Evolutionary conservation across 768 basidiomycete species (phyloP), one percentile per base, ranked within the genome.

Genomic region (Calocybe cyanea): DNA sequence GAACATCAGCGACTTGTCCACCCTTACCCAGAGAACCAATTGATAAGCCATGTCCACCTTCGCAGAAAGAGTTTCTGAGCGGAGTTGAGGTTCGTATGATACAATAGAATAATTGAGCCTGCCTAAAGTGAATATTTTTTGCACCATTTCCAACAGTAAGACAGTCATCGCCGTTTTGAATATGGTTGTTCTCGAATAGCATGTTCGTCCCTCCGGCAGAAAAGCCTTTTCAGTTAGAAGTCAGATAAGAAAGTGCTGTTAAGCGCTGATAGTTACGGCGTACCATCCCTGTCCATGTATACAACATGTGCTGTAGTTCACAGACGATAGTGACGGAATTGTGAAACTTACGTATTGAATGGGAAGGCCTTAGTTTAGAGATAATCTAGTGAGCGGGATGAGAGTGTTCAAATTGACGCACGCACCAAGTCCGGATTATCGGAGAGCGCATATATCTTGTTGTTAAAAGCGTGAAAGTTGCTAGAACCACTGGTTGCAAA

Each of bases 161-260:
- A 40, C 81, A 83, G 55, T 83, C 81, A 45, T 83, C 81, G 3
- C 80, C 81, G 43, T 81, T 83, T 39, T 70, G 65, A 32, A 85
- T 64, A 48, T 72, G 57, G 45, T 81, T 82, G 55, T 76, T 65
- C 54, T 82, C 81, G 49, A 83, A 79, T 1, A 82, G 62, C 51
- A 81, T 57, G 54, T 82, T 71, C 3, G 68, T 72, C 10, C 81
- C 81, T 10, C 72, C 73, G 8, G 78, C 77, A 32, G 75, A 77
- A 62, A 83, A 77, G 4, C 74, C 75, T 67, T 42, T 10, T 32
- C 35, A 15, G 11, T 28, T 6, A 20, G 23, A 19, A 38, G 28
- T 20, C 14, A 14, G 19, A 3, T 14, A 9, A 23, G 23, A 17
- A 35, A 24, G 7, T 18, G 24, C 32, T 9, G 14, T 37, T 1